These are phyloP conservation scores for Diaporthe capsici DNA, from an alignment of 2,329 filamentous ascomycete species.

Conservation along the genomic window DNA sequence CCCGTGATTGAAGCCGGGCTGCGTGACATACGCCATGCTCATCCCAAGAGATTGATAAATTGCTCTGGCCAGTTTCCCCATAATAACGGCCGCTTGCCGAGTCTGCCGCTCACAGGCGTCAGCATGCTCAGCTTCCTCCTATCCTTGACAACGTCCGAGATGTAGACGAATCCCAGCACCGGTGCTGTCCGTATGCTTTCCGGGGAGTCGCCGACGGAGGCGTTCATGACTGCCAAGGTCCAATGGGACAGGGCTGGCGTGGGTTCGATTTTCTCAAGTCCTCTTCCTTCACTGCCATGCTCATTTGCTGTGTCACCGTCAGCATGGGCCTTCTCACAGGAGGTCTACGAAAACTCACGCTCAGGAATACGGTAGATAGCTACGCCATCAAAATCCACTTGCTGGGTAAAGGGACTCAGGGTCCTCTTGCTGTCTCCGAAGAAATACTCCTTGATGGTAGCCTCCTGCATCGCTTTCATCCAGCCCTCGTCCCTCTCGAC, in stretches of 20 bases:
- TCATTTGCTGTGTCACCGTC: slow-evolving; percentile 45
- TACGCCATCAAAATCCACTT: slow-evolving; percentile 82
- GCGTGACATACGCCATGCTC: slow-evolving; percentile 18
- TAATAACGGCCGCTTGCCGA: slow-evolving; percentile 85
- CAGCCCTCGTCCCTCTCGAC: slow-evolving; percentile 81
- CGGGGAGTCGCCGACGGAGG: slow-evolving; percentile 76
- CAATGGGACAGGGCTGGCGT: slow-evolving; percentile 82
- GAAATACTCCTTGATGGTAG: slow-evolving; percentile 91
- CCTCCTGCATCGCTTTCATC: slow-evolving; percentile 80
- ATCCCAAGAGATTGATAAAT: slow-evolving; percentile 81
- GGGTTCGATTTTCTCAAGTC: slow-evolving; percentile 76
- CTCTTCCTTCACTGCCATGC: slow-evolving; percentile 51
- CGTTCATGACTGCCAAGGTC: slow-evolving; percentile 88
- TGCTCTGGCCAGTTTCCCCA: slow-evolving; percentile 91
- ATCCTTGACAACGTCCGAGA: slow-evolving; percentile 90
- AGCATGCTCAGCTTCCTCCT: slow-evolving; percentile 85
- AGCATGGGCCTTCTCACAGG: neutral
- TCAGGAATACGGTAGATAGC: slow-evolving; percentile 80
- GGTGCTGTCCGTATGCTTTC: slow-evolving; percentile 83
- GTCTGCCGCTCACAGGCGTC: slow-evolving; percentile 84
- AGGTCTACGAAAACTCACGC: slow-evolving; percentile 57
- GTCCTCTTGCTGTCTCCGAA: slow-evolving; percentile 85
- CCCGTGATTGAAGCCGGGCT: neutral
- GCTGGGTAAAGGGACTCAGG: slow-evolving; percentile 89
- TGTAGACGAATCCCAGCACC: slow-evolving; percentile 93